Conservation (phyloP, 1,139 yeast species). For the Pichia inconspicua region DNA sequence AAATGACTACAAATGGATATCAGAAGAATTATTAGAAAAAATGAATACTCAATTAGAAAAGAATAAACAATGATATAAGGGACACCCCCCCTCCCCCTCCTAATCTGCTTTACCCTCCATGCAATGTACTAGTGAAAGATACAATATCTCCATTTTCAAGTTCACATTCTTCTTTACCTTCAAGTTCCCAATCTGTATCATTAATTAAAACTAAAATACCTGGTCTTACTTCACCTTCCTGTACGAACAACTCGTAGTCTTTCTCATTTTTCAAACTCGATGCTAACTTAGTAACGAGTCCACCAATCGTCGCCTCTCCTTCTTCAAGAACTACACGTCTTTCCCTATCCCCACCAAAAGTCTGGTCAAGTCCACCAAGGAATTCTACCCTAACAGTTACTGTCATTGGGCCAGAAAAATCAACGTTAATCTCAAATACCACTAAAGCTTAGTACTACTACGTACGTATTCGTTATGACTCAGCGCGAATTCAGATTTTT, state of each 20-base stretch:
- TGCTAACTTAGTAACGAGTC: constrained; percentile 50
- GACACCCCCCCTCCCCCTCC: no score
- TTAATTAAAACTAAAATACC: constrained; percentile 88
- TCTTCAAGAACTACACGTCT: constrained; percentile 12
- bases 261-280: constrained; percentile 48
- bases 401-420: neutral
- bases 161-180: constrained; percentile 76
- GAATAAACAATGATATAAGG: neutral
- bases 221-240: constrained; percentile 75
- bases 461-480: no score
- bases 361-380: constrained; percentile 46
- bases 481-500: no score
- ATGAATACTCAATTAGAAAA: constrained; percentile 4
- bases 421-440: no score
- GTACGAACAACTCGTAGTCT: constrained; percentile 69
- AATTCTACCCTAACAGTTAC: constrained; percentile 16
- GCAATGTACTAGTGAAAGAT: constrained; percentile 86
- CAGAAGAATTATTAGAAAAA: constrained; percentile 24
- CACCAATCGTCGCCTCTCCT: constrained; percentile 23
- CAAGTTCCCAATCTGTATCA: constrained; percentile 96
- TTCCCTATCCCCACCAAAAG: constrained; percentile 39
- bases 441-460: no score
- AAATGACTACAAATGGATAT: constrained; percentile 55
- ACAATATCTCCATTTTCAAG: constrained; percentile 70
- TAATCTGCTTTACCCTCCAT: constrained; percentile 53